These are phyloP conservation scores for Zarea fungicola DNA, from an alignment of 2,329 filamentous ascomycete genomes.

Conservation along the genomic window DNA sequence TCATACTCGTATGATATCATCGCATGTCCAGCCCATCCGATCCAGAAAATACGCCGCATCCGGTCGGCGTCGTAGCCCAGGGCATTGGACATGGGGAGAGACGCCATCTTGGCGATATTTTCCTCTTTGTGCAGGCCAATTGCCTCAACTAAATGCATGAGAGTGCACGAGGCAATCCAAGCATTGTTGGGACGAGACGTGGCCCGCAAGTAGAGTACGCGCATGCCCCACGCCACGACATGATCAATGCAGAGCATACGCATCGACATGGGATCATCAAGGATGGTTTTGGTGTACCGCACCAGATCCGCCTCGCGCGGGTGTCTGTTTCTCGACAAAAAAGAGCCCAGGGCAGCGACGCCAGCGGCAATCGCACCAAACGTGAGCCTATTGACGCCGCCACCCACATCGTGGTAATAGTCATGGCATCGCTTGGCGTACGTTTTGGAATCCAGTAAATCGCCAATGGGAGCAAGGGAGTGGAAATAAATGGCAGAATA, in stretches of 20 bases:
- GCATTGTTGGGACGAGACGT: conserved; percentile 20
- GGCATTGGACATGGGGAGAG: conserved; percentile 13
- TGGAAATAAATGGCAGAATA: conserved; percentile 18
- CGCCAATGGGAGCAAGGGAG: conserved; percentile 16
- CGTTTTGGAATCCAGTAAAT: conserved; percentile 14
- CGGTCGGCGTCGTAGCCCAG: conserved; percentile 17
- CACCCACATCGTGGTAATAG: conserved; percentile 16
- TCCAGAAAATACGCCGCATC: conserved; percentile 20
- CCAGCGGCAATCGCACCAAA: conserved; percentile 20
- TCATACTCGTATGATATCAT: conserved; percentile 21
- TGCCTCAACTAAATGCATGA: conserved; percentile 20
- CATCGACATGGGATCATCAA: conserved; percentile 21
- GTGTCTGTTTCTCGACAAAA: conserved; percentile 17
- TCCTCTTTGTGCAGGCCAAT: conserved; percentile 20
- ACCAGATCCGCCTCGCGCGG: conserved; percentile 18
- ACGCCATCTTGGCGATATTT: conserved; percentile 19
- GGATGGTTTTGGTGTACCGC: conserved; percentile 19
- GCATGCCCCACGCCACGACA: conserved; percentile 18
- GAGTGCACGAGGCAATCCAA: conserved; percentile 21
- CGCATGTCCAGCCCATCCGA: conserved; percentile 18
- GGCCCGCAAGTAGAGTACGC: conserved; percentile 19
- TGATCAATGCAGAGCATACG: conserved; percentile 17
- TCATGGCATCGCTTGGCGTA: conserved; percentile 17
- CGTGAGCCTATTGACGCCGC: conserved; percentile 10
- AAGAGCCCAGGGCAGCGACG: conserved; percentile 21